Evolutionary conservation across 2,329 filamentous ascomycete species (phyloP), one percentile per base, ranked within the genome.

Genomic region (Microsporum audouinii): DNA sequence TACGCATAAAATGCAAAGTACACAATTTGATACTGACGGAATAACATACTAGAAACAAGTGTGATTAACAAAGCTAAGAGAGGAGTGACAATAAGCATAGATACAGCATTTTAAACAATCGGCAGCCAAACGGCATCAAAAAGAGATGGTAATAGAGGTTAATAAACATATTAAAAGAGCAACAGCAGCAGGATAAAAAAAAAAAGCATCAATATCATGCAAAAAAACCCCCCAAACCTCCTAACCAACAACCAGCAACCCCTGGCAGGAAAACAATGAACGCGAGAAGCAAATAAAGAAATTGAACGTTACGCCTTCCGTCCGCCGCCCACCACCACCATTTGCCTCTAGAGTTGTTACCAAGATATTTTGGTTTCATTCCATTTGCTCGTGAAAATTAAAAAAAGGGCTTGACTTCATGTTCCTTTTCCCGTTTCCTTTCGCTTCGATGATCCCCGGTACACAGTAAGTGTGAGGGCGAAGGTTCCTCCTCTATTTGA

Each of bases 261-360:
- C 51, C 51, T 55, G 51, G 29, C 31, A 55, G 31, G 45, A 51
- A 47, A 51, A 29, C 45, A 51, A 55, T 23, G 51, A 55, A 55
- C 51, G 51, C 51, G 31, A 55, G n/a, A 55, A 23, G n/a, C 27
- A 55, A 55, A 7, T 5, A 34, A 34, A 36, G 7, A 55, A 55
- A 51, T n/a, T n/a, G 14, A 36, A 55, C 51, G 31, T 55, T 55
- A 55, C 51, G 51, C 51, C 51, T 34, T 34, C 51, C 33, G 33
- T 6, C 51, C 51, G 51, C 51, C 51, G 33, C 51, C 29, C 31
- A 36, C 51, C 51, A 34, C 51, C 51, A 36, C 51, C 51, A 34
- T 34, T 34, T 53, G 31, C 51, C 51, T 55, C 51, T 55, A 55
- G 51, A 55, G 51, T 55, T 34, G n/a, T 55, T 55, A 55, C 51